Base-by-base conservation (phyloP, 129 eudicot genomes). In the Artemisia annua region DNA sequence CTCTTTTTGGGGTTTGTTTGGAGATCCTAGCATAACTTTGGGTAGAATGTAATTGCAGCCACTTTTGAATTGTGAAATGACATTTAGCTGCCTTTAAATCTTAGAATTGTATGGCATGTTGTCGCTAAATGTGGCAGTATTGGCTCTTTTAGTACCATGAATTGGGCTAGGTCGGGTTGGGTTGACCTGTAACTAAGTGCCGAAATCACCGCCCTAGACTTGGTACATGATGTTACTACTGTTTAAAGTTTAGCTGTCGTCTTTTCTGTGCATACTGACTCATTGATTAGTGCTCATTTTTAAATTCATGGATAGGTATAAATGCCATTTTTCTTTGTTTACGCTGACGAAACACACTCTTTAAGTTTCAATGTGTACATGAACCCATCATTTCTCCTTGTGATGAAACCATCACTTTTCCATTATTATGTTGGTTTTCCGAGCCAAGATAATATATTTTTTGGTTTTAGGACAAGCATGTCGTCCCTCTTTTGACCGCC, bases 1-100 rank as follows among this genome's bases (percentile, higher is more conserved):
- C 83, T 83, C 78, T 74, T 86, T 86, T 83, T 83, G 91, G 82
- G 81, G 83, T 65, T 83, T 58, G 53, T 51, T 56, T 80, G 79
- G 76, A 79, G 80, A 75, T 83, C 78, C 73, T 69, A 69, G n/a
- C n/a, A n/a, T n/a, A 63, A 24, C 62, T 57, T 52, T 39, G 78
- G 26, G 66, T 57, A 24, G 4, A 30, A 75, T 75, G 73, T 67
- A 54, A 63, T 44, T 73, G 64, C 53, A 10, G 49, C n/a, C n/a
- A n/a, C n/a, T n/a, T n/a, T n/a, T n/a, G n/a, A n/a, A n/a, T n/a
- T n/a, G n/a, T n/a, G n/a, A n/a, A n/a, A n/a, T n/a, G n/a, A n/a
- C n/a, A n/a, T n/a, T n/a, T n/a, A n/a, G n/a, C n/a, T 54, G 11
- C 24, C 7, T 32, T 8, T 62, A 0, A 50, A 30, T 30, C 39